Conservation (phyloP, 306 rosid species). For the Biancaea sappan region DNA sequence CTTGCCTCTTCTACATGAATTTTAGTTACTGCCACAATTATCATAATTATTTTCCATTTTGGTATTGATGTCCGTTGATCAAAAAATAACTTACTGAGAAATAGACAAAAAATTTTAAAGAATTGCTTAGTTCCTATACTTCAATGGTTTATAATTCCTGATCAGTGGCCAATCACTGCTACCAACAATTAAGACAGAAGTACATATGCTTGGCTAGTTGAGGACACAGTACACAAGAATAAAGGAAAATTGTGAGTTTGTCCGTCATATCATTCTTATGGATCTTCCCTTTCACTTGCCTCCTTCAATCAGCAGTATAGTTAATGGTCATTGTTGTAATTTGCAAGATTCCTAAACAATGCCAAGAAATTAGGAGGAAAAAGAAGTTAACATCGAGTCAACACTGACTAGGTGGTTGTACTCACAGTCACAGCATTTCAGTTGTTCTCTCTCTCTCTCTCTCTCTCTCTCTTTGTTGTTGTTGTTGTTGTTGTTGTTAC, state of each 20-base stretch:
- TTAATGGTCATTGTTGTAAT: background rate
- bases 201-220: background rate
- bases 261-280: background rate
- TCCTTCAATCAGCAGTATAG: background rate
- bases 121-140: background rate
- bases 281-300: background rate
- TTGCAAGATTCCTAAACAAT: background rate
- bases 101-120: background rate
- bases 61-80: background rate
- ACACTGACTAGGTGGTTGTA: background rate
- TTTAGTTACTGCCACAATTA: background rate
- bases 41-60: background rate
- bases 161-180: background rate
- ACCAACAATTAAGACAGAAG: background rate
- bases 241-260: background rate
- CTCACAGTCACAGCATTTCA: background rate
- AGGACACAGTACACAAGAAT: background rate
- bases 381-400: background rate
- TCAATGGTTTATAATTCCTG: background rate
- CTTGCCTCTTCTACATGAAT: background rate
- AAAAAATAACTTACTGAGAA: background rate
- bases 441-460: background rate
- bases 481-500: no score
- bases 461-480: background rate
- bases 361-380: background rate